Conservation (phyloP, 768 basidiomycete genomes). For the Lactifluus echinatus region DNA sequence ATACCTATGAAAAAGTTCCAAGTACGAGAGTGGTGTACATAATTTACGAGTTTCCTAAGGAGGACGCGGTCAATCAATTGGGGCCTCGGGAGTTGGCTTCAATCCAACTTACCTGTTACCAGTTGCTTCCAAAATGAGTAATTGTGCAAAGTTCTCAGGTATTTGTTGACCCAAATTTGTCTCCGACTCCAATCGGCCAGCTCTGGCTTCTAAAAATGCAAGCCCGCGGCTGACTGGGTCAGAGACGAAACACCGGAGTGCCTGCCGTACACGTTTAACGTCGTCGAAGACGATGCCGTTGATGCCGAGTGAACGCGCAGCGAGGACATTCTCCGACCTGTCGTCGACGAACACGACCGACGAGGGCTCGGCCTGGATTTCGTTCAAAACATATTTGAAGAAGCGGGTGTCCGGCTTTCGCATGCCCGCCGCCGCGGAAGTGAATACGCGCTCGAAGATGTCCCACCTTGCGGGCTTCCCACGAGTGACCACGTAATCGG, state of each 20-base stretch:
- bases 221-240: constrained; percentile 38
- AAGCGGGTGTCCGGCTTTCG: constrained; percentile 50
- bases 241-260: constrained; percentile 39
- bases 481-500: constrained; percentile 40
- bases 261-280: constrained; percentile 33
- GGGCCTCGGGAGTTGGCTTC: not conserved
- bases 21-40: constrained; percentile 30
- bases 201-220: constrained; percentile 34
- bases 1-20: constrained; percentile 51
- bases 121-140: constrained; percentile 48
- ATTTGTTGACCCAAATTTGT: constrained; percentile 36
- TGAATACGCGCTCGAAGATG: constrained; percentile 42
- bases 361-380: constrained; percentile 37
- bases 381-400: constrained; percentile 40
- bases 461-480: constrained; percentile 41
- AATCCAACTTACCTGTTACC: constrained; percentile 36
- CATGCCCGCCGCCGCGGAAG: constrained; percentile 42
- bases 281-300: constrained; percentile 45
- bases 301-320: constrained; percentile 49
- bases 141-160: constrained; percentile 49
- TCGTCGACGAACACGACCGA: constrained; percentile 51
- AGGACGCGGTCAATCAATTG: not conserved
- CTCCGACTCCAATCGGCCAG: constrained; percentile 35
- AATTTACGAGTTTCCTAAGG: constrained; percentile 35
- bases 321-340: constrained; percentile 48